Conservation (phyloP, 176 grass and related monocot genomes). For the Oryza meyeriana region DNA sequence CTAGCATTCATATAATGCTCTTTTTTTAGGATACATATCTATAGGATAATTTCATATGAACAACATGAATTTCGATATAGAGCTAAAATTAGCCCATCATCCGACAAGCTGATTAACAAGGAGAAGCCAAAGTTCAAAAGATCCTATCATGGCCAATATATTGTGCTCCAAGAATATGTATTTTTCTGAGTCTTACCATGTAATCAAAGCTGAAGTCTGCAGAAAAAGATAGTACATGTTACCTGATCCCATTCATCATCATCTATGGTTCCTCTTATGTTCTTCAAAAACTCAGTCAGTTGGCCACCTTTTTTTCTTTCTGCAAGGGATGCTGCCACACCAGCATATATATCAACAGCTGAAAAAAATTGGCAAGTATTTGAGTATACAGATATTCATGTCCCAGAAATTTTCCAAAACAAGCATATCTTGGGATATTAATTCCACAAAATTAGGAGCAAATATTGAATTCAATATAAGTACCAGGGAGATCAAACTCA, state of each 20-base stretch:
- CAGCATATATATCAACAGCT: conserved; percentile 97
- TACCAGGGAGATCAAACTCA: conserved; percentile 95
- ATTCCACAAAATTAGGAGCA: conserved; percentile 21
- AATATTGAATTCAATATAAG: conserved; percentile 20
- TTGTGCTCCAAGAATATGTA: conserved; percentile 1
- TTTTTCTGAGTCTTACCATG: background rate
- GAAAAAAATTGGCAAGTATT: conserved; percentile 33
- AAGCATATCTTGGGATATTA: conserved; percentile 12
- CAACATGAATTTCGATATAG: conserved; percentile 11
- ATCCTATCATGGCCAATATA: conserved; percentile 16
- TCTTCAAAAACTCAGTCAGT: conserved; percentile 91
- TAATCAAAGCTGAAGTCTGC: conserved; percentile 11
- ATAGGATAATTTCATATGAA: background rate
- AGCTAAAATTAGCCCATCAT: background rate
- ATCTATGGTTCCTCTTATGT: conserved; percentile 93
- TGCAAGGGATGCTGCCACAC: conserved; percentile 78
- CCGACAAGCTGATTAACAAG: conserved; percentile 1
- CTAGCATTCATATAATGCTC: background rate
- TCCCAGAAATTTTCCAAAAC: background rate
- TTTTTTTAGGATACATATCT: background rate
- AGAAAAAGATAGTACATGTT: conserved; percentile 30
- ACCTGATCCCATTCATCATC: conserved; percentile 98
- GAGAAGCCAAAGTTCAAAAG: conserved; percentile 24
- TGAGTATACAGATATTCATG: background rate
- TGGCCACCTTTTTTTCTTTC: conserved; percentile 92